Base-by-base conservation (phyloP, 1,284 basidiomycete species). In the Trichosporon coremiiforme region DNA sequence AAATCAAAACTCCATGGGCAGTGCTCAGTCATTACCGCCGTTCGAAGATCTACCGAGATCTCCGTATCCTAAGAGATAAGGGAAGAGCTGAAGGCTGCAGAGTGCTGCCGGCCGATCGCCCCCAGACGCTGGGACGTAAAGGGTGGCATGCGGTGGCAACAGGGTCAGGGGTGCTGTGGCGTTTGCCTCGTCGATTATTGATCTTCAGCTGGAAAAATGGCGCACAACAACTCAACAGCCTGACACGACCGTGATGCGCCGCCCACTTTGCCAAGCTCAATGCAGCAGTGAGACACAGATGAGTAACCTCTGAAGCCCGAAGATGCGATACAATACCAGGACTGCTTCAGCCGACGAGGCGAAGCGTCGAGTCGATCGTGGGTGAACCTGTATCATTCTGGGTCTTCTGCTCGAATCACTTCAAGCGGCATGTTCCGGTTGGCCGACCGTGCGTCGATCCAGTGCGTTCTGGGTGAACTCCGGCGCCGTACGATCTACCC, bases 21-120 rank as follows among this genome's bases (percentile, higher is more conserved):
- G n/a, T 17, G 17, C 47, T 20, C 6, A 20, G n/a, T 17, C 47
- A 13, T 50, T 53, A 9, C 50, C 20, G 50, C 50, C 17, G 9
- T 25, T 25, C 50, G 50, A 20, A 53, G n/a, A 53, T 53, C 22
- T 53, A 17, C 50, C 50, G 50, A 53, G 50, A 53, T 53, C 50
- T 22, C 20, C 22, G 20, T 53, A 25, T 53, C 10, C 22, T 53
- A 5, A 53, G 5, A 53, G 22, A 53, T 22, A 25, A 53, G 50
- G 22, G n/a, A 25, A 53, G 8, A 20, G 12, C n/a, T 10, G n/a
- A 20, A 25, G 41, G 41, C 41, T 45, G 41, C 50, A 8, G n/a
- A 53, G 50, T n/a, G 50, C 50, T 53, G n/a, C 50, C 50, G 22
- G 50, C 20, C 25, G 50, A 53, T 53, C 22, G 22, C 50, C 50